These are phyloP conservation scores for Aurinia saxatilis DNA, from an alignment of 345 rosid genomes.

Conservation along the genomic window DNA sequence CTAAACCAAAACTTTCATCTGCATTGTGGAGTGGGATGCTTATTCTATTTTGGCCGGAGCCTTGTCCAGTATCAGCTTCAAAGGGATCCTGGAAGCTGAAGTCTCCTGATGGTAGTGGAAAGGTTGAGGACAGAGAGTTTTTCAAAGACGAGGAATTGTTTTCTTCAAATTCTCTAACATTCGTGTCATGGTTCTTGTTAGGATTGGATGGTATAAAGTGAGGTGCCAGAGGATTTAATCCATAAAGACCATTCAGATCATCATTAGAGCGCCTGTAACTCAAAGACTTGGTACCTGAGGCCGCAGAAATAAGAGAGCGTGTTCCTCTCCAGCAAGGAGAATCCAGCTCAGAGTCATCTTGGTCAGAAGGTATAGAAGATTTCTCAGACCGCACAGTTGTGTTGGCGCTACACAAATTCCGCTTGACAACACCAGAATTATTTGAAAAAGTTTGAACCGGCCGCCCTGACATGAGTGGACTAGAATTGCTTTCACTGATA, in stretches of 20 bases:
- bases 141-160: conserved; percentile 5
- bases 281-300: conserved; percentile 1
- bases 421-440: too few relatives aligned
- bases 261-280: conserved; percentile 15
- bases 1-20: conserved; percentile 10
- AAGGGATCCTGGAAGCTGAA: neutral
- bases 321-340: conserved; percentile 59
- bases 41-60: neutral
- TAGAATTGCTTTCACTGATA: neutral
- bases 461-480: too few relatives aligned
- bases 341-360: conserved; percentile 42
- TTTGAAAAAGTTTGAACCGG: too few relatives aligned
- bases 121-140: conserved; percentile 17
- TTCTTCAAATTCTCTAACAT: conserved; percentile 19
- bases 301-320: neutral
- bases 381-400: neutral
- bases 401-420: too few relatives aligned
- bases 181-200: conserved; percentile 13
- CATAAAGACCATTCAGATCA: conserved; percentile 13
- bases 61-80: too few relatives aligned
- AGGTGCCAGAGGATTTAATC: conserved; percentile 46
- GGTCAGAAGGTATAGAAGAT: conserved; percentile 8
- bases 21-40: neutral
- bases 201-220: conserved; percentile 32
- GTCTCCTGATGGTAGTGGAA: conserved; percentile 10